Evolutionary conservation across 1,139 yeast species (phyloP), one percentile per base, ranked within the genome.

Genomic region (Pichia inconspicua): DNA sequence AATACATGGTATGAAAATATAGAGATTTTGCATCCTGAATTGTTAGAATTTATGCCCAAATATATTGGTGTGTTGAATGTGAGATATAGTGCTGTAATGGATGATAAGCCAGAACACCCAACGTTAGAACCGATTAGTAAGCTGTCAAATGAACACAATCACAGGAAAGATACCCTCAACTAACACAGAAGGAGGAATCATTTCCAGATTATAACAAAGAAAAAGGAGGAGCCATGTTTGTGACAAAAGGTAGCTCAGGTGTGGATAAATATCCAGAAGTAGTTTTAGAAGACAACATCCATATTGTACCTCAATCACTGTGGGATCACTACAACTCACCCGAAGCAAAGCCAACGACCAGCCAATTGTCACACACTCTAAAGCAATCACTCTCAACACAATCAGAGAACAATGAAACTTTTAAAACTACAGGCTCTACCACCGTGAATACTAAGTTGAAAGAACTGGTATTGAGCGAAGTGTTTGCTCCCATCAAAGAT

Each of bases 51-150:
- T 63, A 85, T 92, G 95, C 98, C 98, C 1, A 78, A 79, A 55
- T 94, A 92, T 64, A 85, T 90, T 52, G 98, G 99, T 10, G 97
- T 90, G 1, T 69, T 90, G 48, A 90, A 90, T 63, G 97, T 90
- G 10, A 75, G 97, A 47, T 92, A 89, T 62, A 75, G 82, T 38
- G 74, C 77, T 48, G 64, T 73, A 9, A 63, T 72, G 7, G 59
- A 58, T 31, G 63, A 60, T 9, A 14, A 12, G 10, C 22, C 9
- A 34, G 22, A 34, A 8, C n/a, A n/a, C n/a, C n/a, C n/a, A n/a
- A n/a, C n/a, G n/a, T n/a, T n/a, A n/a, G 10, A 34, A 8, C 10
- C 37, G 5, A 2, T 14, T 34, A 15, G 19, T 15, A 17, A 9
- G 8, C 5, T 10, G 7, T 9, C 11, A 34, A 15, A 34, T 34